Conservation (phyloP, 1,139 yeast genomes). For the Zhuliangozyma blackwelliae region DNA sequence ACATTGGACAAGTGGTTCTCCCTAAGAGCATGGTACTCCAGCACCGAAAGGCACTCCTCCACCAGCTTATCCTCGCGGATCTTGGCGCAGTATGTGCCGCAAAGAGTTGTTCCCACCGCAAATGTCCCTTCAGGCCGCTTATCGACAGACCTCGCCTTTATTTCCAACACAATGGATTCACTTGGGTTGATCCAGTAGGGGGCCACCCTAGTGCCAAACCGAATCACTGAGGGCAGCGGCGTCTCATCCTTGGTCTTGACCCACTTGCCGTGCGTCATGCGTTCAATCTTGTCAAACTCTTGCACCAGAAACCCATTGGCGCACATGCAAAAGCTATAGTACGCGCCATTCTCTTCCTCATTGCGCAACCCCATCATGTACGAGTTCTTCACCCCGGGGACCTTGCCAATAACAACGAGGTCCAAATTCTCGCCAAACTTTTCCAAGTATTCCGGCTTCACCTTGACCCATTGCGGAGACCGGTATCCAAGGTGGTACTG, state of each 20-base stretch:
- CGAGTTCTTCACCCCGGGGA: constrained; percentile 68
- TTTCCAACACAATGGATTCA: constrained; percentile 76
- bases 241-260: constrained; percentile 27
- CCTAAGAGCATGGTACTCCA: constrained; percentile 46
- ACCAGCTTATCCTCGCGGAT: constrained; percentile 67
- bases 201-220: constrained; percentile 63
- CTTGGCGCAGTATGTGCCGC: constrained; percentile 69
- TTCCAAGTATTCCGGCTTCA: constrained; percentile 86
- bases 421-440: constrained; percentile 88
- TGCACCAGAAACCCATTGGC: constrained; percentile 77
- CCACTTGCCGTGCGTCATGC: constrained; percentile 63
- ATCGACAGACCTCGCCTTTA: constrained; percentile 76
- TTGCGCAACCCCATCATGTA: constrained; percentile 68
- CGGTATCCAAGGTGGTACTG: constrained; percentile 59
- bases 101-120: constrained; percentile 65
- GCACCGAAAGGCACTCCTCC: constrained; percentile 51
- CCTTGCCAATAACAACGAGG: constrained; percentile 71
- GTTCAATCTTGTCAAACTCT: constrained; percentile 58
- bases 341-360: constrained; percentile 24
- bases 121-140: constrained; percentile 44
- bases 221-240: constrained; percentile 42
- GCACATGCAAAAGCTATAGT: constrained; percentile 67
- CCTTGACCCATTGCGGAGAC: constrained; percentile 69
- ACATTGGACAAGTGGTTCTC: constrained; percentile 20
- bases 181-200: constrained; percentile 76